Evolutionary conservation across 2,329 filamentous ascomycete species (phyloP).

Genomic region (Aspergillus candidus): DNA sequence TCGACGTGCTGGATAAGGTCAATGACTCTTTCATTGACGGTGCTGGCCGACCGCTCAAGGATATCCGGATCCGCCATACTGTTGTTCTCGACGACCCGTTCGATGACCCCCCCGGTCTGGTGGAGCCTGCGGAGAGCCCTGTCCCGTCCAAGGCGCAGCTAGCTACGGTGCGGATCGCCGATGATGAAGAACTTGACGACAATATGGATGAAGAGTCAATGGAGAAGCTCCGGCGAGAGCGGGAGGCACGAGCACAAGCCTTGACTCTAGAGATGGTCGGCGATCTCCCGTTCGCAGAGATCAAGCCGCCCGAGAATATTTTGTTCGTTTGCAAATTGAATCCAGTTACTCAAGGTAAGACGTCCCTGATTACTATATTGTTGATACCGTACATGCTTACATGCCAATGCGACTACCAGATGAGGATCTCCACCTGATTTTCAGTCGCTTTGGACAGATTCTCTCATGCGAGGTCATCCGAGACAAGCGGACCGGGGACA

Average conservation of each 20-base stretch:
- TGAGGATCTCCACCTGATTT: constrained; percentile 90
- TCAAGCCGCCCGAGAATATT: constrained; percentile 94
- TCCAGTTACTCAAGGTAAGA: constrained; percentile 70
- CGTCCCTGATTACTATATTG: neutral
- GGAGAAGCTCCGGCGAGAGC: constrained; percentile 75
- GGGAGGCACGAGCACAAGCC: constrained; percentile 88
- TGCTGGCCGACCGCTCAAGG: constrained; percentile 78
- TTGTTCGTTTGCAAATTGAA: constrained; percentile 98
- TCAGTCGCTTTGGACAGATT: constrained; percentile 92
- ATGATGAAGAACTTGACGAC: constrained; percentile 76
- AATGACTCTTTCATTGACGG: constrained; percentile 84
- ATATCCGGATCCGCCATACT: constrained; percentile 91
- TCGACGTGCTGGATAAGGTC: constrained; percentile 88
- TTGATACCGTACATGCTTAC: neutral
- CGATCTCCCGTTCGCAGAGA: constrained; percentile 92
- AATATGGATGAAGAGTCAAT: constrained; percentile 73
- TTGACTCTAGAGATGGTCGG: constrained; percentile 97
- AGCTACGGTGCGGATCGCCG: constrained; percentile 82
- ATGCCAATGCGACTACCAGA: constrained; percentile 45
- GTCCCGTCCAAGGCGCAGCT: constrained; percentile 77
- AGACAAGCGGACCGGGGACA: constrained; percentile 89
- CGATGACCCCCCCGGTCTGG: constrained; percentile 69
- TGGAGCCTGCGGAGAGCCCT: constrained; percentile 73
- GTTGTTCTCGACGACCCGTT: constrained; percentile 89
- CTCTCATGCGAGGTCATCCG: constrained; percentile 93